Conservation (phyloP, 768 basidiomycete species). For the Russula ochroleuca region DNA sequence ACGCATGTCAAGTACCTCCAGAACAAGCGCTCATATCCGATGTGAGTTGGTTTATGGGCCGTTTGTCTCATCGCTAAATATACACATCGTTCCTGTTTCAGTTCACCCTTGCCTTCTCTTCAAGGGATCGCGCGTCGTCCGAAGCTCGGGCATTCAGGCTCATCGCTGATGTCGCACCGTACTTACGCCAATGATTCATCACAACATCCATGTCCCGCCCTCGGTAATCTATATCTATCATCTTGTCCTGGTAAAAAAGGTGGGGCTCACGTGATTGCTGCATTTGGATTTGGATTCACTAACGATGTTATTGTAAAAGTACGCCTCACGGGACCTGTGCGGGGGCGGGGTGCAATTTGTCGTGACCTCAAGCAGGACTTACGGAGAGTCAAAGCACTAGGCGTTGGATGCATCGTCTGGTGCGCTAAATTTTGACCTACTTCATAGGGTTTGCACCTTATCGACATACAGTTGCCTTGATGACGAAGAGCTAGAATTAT, state of each 20-base stretch:
- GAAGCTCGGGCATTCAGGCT: slow-evolving; percentile 4
- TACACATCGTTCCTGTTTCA: neutral
- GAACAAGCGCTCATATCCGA: slow-evolving; percentile 12
- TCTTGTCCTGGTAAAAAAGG: slow-evolving; percentile 97
- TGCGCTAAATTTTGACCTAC: slow-evolving; percentile 34
- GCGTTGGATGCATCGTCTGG: slow-evolving; percentile 83
- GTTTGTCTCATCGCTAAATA: neutral
- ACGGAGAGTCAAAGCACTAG: slow-evolving; percentile 62
- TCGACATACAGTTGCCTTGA: slow-evolving; percentile 64
- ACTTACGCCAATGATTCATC: neutral
- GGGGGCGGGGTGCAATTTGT: slow-evolving; percentile 77
- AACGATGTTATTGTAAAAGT: slow-evolving; percentile 39
- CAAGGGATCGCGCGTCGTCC: slow-evolving; percentile 9
- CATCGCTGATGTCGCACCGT: neutral
- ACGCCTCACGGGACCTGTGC: slow-evolving; percentile 66
- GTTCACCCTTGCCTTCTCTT: slow-evolving; percentile 5
- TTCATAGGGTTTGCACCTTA: neutral
- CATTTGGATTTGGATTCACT: neutral
- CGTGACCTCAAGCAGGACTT: slow-evolving; percentile 78
- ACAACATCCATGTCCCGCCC: slow-evolving; percentile 23
- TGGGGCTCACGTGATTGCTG: slow-evolving; percentile 29
- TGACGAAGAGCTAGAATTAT: slow-evolving; percentile 73
- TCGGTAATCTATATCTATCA: slow-evolving; percentile 87
- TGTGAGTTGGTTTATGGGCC: neutral
- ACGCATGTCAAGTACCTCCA: neutral